These are phyloP conservation scores for Diaporthe amygdali DNA, from an alignment of 2,329 filamentous ascomycete species.

Conservation along the genomic window DNA sequence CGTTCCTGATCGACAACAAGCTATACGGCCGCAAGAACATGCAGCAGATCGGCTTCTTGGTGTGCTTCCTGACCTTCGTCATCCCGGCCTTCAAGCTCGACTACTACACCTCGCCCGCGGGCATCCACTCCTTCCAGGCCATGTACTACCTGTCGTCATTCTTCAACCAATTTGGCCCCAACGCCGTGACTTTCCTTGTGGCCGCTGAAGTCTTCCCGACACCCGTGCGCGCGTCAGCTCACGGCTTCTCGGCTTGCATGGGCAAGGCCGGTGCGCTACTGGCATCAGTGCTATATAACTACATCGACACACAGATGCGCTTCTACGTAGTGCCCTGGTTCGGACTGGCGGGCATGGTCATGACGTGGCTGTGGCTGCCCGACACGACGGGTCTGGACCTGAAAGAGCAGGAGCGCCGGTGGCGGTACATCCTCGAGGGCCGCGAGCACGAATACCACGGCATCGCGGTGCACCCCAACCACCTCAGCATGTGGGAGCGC, in stretches of 20 bases:
- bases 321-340: constrained; percentile 97
- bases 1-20: constrained; percentile 92
- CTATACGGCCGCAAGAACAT: constrained; percentile 95
- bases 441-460: constrained; percentile 87
- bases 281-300: constrained; percentile 91
- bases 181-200: constrained; percentile 94
- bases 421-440: constrained; percentile 83
- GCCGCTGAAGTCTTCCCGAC: constrained; percentile 97
- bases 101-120: constrained; percentile 74
- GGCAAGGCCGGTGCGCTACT: constrained; percentile 89
- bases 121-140: constrained; percentile 90
- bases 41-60: constrained; percentile 92
- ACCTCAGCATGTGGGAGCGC: constrained; percentile 89
- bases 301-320: constrained; percentile 83
- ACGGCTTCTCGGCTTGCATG: constrained; percentile 90
- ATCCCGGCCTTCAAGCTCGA: constrained; percentile 87
- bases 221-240: constrained; percentile 88
- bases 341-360: constrained; percentile 81
- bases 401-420: constrained; percentile 95
- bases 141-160: constrained; percentile 99
- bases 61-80: constrained; percentile 93
- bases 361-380: constrained; percentile 88
- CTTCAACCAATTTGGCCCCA: constrained; percentile 99
- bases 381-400: constrained; percentile 96
- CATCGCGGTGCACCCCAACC: constrained; percentile 87